Percentiles rank a stretch among this genome's conserved stretches.
phyloP scores from a whole-genome alignment of 2,329 filamentous ascomycete species.

The Aspergillus niger region DNA sequence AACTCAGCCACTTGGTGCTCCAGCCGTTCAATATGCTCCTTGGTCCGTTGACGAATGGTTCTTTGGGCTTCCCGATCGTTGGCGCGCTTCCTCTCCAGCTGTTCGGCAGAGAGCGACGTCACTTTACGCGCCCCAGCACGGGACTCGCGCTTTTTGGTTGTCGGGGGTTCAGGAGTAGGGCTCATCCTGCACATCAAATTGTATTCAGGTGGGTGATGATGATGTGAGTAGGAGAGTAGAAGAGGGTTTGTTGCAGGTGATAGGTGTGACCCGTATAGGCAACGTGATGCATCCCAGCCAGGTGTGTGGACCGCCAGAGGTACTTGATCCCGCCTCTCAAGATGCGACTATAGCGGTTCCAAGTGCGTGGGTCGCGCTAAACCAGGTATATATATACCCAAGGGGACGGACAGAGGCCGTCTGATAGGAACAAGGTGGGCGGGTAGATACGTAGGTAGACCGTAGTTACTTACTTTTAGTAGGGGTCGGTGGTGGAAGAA shows the following conservation, averaged over 20 bases:
- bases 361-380: conserved; percentile 27
- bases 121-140: conserved; percentile 61
- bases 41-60: conserved; percentile 61
- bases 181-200: conserved; percentile 24
- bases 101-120: conserved; percentile 58
- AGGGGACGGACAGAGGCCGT: conserved; percentile 9
- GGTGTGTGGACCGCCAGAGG: conserved; percentile 14
- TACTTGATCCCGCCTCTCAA: conserved; percentile 14
- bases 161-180: conserved; percentile 23
- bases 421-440: conserved; percentile 17
- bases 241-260: conserved; percentile 13
- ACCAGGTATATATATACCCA: conserved; percentile 18
- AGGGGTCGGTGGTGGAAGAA: not conserved
- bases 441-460: conserved; percentile 15
- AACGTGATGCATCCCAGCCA: conserved; percentile 19
- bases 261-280: conserved; percentile 10
- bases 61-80: conserved; percentile 63
- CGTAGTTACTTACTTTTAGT: not conserved
- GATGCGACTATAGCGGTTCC: conserved; percentile 25
- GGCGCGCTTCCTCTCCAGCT: conserved; percentile 61
- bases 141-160: conserved; percentile 44
- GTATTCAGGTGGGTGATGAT: conserved; percentile 2
- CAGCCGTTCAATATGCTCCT: conserved; percentile 61
- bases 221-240: conserved; percentile 1
- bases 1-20: conserved; percentile 58